These are phyloP conservation scores for Didymella keratinophila DNA, from an alignment of 2,329 filamentous ascomycete species.

Conservation along the genomic window DNA sequence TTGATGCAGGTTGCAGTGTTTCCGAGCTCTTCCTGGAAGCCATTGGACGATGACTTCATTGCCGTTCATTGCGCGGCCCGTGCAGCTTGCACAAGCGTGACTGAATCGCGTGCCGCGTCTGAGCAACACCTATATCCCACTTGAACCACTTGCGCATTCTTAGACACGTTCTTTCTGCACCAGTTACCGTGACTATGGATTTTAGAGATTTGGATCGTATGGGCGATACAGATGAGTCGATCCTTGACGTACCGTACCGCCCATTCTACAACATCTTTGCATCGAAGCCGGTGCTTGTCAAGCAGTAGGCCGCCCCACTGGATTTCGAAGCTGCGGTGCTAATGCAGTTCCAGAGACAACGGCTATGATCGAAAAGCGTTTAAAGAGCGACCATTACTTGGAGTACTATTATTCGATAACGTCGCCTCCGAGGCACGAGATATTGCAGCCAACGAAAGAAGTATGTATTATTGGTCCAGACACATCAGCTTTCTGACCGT, in stretches of 20 bases:
- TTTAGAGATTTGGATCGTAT: conserved; percentile 40
- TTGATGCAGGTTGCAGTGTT: conserved; percentile 7
- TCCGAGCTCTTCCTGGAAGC: conserved; percentile 1
- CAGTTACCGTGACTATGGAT: conserved; percentile 35
- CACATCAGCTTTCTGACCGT: neutral
- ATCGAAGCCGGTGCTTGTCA: conserved; percentile 57
- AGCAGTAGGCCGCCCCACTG: conserved; percentile 43
- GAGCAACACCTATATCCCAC: neutral
- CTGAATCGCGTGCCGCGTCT: conserved; percentile 11
- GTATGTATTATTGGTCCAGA: conserved; percentile 43
- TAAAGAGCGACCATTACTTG: conserved; percentile 68
- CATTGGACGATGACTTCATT: conserved; percentile 20
- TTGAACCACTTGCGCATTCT: neutral
- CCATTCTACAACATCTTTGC: conserved; percentile 62
- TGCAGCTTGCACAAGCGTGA: conserved; percentile 16
- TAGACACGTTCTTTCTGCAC: neutral
- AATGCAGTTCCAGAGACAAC: conserved; percentile 47
- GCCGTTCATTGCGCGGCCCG: conserved; percentile 8
- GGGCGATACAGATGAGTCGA: conserved; percentile 40
- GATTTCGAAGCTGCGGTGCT: neutral
- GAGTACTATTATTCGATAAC: conserved; percentile 76
- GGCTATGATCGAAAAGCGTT: conserved; percentile 59
- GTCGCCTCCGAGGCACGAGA: conserved; percentile 77
- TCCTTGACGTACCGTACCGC: conserved; percentile 54
- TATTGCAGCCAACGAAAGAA: conserved; percentile 81